Conservation (phyloP, 1,284 basidiomycete genomes). For the Irpex sp. region DNA sequence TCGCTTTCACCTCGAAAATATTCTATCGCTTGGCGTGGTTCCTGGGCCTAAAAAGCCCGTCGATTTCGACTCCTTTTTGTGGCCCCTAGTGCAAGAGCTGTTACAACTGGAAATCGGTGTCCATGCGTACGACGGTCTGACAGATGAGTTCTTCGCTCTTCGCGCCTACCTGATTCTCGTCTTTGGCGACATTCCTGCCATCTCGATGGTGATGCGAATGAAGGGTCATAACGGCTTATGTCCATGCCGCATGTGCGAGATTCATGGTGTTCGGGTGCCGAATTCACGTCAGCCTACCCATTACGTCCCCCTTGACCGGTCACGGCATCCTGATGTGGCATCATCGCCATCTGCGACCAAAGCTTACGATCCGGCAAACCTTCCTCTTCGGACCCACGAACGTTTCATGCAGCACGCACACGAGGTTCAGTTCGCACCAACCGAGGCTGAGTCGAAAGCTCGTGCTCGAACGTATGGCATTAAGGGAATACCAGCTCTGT, state of each 20-base stretch:
- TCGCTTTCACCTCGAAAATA: conserved; percentile 22
- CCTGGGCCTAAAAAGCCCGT: conserved; percentile 40
- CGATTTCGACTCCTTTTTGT: conserved; percentile 39
- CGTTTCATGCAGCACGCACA: conserved; percentile 30
- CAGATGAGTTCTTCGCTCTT: conserved; percentile 22
- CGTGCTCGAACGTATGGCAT: conserved; percentile 36
- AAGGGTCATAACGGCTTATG: conserved; percentile 42
- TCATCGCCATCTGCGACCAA: conserved; percentile 1
- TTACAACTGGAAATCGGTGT: conserved; percentile 33
- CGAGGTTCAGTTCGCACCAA: conserved; percentile 27
- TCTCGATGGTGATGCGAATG: conserved; percentile 41
- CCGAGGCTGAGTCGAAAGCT: conserved; percentile 18
- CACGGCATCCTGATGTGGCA: conserved; percentile 7
- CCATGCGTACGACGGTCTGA: conserved; percentile 26
- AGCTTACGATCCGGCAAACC: conserved; percentile 29
- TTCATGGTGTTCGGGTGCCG: conserved; percentile 32
- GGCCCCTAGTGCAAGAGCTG: conserved; percentile 34
- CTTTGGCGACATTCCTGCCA: conserved; percentile 44
- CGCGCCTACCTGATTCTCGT: conserved; percentile 38
- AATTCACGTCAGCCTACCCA: conserved; percentile 17
- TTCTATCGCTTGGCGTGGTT: conserved; percentile 35
- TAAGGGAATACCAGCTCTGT: conserved; percentile 35
- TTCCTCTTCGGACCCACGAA: conserved; percentile 36
- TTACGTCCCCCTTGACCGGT: conserved; percentile 34
- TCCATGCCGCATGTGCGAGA: conserved; percentile 43